Evolutionary conservation across 129 eudicot species (phyloP).

Genomic region (Apium graveolens): DNA sequence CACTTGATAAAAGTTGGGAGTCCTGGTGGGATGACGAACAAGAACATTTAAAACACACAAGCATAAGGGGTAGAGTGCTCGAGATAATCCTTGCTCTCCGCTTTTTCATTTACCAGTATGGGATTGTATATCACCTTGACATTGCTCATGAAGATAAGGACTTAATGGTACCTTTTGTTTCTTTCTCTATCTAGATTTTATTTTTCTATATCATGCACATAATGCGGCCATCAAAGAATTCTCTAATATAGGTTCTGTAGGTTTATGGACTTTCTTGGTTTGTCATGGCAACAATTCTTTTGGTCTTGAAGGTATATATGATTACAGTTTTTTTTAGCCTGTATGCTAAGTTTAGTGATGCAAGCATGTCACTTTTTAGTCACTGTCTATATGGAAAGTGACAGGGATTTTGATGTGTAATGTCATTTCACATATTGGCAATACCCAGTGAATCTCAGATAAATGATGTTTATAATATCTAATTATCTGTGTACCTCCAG

Average conservation of each 20-base stretch:
- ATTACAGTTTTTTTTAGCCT: not conserved
- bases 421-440: not conserved
- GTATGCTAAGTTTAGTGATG: not conserved
- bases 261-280: slow-evolving; percentile 93
- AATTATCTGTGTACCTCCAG: slow-evolving; percentile 27
- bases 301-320: slow-evolving; percentile 65
- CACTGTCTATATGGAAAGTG: not conserved
- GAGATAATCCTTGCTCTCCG: slow-evolving; percentile 72
- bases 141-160: slow-evolving; percentile 61
- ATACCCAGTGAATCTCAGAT: not conserved
- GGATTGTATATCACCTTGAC: slow-evolving; percentile 81
- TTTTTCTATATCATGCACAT: not conserved
- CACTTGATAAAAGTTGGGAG: slow-evolving; percentile 94
- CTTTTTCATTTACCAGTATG: slow-evolving; percentile 80
- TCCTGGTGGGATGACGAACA: slow-evolving; percentile 94
- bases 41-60: slow-evolving; percentile 64
- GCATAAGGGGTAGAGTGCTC: slow-evolving; percentile 52
- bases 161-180: slow-evolving; percentile 45
- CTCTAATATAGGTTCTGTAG: slow-evolving; percentile 23
- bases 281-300: slow-evolving; percentile 62
- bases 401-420: not conserved
- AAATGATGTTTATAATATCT: not conserved
- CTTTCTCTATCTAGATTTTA: not conserved
- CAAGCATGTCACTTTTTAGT: not conserved
- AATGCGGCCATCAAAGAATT: not conserved